Evolutionary conservation across 805 yeast species (phyloP), one percentile per base, ranked within the genome.

Genomic region (Sugiyamaella smithiae): DNA sequence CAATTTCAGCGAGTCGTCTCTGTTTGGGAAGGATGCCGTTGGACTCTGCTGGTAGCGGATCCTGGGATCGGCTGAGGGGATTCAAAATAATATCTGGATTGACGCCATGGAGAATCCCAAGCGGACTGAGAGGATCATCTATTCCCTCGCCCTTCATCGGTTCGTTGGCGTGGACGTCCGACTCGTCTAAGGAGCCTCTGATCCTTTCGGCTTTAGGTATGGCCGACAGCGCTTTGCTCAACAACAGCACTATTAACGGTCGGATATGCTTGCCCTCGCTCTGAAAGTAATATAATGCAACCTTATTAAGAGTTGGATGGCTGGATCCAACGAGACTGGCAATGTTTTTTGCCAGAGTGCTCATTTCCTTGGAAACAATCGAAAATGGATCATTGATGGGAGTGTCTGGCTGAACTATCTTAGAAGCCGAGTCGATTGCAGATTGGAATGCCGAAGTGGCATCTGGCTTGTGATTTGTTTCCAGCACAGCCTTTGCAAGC

Each of bases 201-300:
- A 78, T 77, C 59, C 97, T 74, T 63, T 87, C 73, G 23, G 74
- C 75, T 12, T 73, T 54, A 1, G 97, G 97, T 36, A 90, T 87
- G 16, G 55, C 63, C 52, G 84, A 76, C 48, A 91, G 72, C 3
- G 97, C 93, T 60, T 88, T 85, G 29, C 95, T 80, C 46, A 93
- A 72, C 43, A 93, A 70, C 49, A 93, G 71, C 9, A 93, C 98
- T 51, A 93, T 78, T 56, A 93, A 70, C 1, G 99, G 99, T 50
- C 99, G 76, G 16, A 93, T 88, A 63, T 90, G 95, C 67, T 93
- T 93, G 5, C 99, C 98, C 63, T 91, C 96, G 16, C 93, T 87
- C 67, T 90, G 96, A 59, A 93, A 93, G 69, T 93, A 93, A 70
- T 93, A 93, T 29, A 88, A 80, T n/a, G 96, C 84, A 3, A 91